Evolutionary conservation across 495 filamentous ascomycete species (phyloP).

Genomic region (Immersiella caudata): DNA sequence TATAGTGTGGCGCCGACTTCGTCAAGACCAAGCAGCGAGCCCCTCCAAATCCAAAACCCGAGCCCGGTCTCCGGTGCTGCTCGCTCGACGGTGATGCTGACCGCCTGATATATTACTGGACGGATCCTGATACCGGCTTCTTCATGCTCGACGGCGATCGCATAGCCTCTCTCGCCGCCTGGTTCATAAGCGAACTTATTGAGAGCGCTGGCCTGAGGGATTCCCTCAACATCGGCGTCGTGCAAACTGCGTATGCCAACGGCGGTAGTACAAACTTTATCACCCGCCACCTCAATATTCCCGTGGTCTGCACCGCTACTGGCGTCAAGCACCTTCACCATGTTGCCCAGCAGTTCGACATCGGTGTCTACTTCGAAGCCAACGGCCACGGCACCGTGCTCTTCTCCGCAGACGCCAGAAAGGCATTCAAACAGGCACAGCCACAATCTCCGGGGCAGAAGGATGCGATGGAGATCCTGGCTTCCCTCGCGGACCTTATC

Average conservation of each 20-base stretch:
- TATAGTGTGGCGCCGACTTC: conserved; percentile 90
- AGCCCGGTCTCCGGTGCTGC: conserved; percentile 76
- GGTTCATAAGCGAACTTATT: conserved; percentile 89
- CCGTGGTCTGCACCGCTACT: conserved; percentile 89
- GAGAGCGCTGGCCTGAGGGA: conserved; percentile 74
- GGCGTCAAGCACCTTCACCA: conserved; percentile 98
- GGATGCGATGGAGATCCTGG: conserved; percentile 77
- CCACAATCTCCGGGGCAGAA: conserved; percentile 92
- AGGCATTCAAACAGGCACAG: conserved; percentile 71
- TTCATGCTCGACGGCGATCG: conserved; percentile 93
- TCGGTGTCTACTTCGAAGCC: conserved; percentile 97
- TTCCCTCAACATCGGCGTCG: conserved; percentile 84
- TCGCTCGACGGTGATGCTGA: conserved; percentile 96
- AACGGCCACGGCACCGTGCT: conserved; percentile 97
- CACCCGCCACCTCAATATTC: conserved; percentile 81
- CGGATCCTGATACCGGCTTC: conserved; percentile 78
- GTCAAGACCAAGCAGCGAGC: conserved; percentile 96
- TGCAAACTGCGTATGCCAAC: conserved; percentile 98
- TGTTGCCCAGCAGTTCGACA: conserved; percentile 84
- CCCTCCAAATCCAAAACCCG: conserved; percentile 78
- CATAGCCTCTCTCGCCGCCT: conserved; percentile 91
- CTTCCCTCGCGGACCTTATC: conserved; percentile 82
- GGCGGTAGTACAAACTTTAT: conserved; percentile 94
- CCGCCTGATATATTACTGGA: conserved; percentile 92
- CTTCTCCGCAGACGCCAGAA: conserved; percentile 81